These are phyloP conservation scores for Solanum hybrid DNA, from an alignment of 305 asterid species.

Conservation along the genomic window DNA sequence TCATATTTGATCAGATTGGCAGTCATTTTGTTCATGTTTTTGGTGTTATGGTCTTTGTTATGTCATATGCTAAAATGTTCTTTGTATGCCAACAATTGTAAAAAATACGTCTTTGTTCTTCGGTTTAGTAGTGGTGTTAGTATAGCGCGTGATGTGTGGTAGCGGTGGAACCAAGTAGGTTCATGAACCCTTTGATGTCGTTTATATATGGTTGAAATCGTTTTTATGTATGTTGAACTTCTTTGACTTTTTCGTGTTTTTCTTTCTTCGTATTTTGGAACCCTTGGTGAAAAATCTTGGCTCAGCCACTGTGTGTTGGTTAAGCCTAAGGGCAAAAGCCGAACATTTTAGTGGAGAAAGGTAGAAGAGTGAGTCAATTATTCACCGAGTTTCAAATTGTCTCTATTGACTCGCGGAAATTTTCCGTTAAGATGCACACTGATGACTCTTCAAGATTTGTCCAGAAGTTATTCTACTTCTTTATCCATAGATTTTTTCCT, in stretches of 20 bases:
- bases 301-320: neutral
- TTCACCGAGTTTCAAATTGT: neutral
- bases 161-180: neutral
- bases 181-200: neutral
- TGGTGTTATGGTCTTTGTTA: slow-evolving; percentile 2
- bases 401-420: neutral
- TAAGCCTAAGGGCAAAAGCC: neutral
- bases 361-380: neutral
- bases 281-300: neutral
- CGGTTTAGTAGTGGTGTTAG: neutral
- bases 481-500: slow-evolving; percentile 5
- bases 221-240: neutral
- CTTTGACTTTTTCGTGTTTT: neutral
- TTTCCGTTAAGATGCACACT: neutral
- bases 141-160: neutral
- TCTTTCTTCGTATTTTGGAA: neutral
- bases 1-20: slow-evolving; percentile 53
- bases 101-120: neutral
- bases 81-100: neutral
- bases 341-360: neutral
- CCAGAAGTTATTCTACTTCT: slow-evolving; percentile 2
- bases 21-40: slow-evolving; percentile 46
- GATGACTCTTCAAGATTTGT: slow-evolving; percentile 2
- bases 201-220: neutral
- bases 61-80: neutral